These are phyloP conservation scores for Tolypocladium endophyticum DNA, from an alignment of 2,329 filamentous ascomycete species.

Conservation along the genomic window DNA sequence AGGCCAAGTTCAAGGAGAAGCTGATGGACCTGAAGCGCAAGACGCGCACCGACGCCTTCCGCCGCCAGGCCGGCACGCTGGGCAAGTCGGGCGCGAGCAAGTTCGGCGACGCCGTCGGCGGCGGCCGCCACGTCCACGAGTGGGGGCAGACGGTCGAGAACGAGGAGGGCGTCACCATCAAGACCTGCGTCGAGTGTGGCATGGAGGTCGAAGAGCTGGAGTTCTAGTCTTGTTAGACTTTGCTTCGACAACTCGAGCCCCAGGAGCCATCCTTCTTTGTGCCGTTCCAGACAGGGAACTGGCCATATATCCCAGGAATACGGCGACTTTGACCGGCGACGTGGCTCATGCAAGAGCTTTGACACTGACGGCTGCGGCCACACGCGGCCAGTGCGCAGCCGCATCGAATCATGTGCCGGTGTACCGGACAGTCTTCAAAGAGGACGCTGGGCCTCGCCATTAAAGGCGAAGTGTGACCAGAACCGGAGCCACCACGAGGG, in stretches of 20 bases:
- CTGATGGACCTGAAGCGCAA: constrained; percentile 85
- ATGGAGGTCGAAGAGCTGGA: constrained; percentile 73
- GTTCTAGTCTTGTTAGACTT: constrained; percentile 20
- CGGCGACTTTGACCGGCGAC: not conserved
- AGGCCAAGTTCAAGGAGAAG: constrained; percentile 85
- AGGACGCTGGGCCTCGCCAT: not conserved
- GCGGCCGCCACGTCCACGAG: constrained; percentile 74
- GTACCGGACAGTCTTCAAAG: not conserved
- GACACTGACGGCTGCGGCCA: not conserved
- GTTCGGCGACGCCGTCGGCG: constrained; percentile 70
- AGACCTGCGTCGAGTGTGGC: constrained; percentile 66
- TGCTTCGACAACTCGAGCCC: not conserved
- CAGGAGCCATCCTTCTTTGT: not conserved
- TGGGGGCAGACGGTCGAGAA: constrained; percentile 66
- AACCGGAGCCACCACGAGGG: not conserved
- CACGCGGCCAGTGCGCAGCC: not conserved
- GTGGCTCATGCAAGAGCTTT: not conserved
- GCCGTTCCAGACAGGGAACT: not conserved
- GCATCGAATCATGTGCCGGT: not conserved
- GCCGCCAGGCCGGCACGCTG: constrained; percentile 54
- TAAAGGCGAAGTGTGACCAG: not conserved
- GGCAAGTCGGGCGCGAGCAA: constrained; percentile 39
- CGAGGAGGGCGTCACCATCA: constrained; percentile 64
- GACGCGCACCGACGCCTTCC: constrained; percentile 82
- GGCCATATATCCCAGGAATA: not conserved